These are phyloP conservation scores for Thymus quinquecostatus DNA, from an alignment of 257 asterid genomes.

Conservation along the genomic window DNA sequence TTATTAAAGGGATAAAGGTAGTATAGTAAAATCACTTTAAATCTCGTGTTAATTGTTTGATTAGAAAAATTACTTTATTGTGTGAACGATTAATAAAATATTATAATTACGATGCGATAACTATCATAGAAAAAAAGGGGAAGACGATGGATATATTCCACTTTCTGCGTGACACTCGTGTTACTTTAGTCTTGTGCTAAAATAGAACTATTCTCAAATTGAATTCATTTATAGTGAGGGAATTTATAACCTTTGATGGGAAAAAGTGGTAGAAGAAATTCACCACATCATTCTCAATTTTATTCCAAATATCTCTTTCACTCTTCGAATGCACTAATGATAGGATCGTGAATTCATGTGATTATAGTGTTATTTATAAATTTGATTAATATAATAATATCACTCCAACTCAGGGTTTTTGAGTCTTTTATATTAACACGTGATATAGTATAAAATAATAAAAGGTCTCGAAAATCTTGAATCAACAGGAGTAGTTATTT, in stretches of 20 bases:
- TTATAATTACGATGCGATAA: not conserved
- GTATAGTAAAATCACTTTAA: too few species aligned
- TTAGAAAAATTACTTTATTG: not conserved
- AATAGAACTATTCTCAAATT: conserved; percentile 5
- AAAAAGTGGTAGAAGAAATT: not conserved
- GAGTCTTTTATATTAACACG: too few species aligned
- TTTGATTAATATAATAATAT: too few species aligned
- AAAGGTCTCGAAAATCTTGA: too few species aligned
- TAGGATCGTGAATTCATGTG: conserved; percentile 2
- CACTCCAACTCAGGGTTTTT: too few species aligned
- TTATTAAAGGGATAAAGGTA: too few species aligned
- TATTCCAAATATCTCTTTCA: conserved; percentile 18
- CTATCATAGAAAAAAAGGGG: not conserved
- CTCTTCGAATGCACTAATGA: not conserved
- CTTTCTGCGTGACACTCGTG: conserved; percentile 10
- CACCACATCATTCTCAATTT: conserved; percentile 17
- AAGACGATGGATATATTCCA: not conserved
- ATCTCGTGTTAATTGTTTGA: too few species aligned
- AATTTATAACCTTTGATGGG: not conserved
- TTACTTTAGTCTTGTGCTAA: conserved; percentile 1
- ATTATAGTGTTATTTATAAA: not conserved
- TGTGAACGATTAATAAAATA: conserved; percentile 6
- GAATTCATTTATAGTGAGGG: conserved; percentile 12
- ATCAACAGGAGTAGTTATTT: too few species aligned
- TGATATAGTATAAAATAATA: too few species aligned